phyloP scores from a whole-genome alignment of 2,329 filamentous ascomycete genomes.

The Lachnellula cervina region DNA sequence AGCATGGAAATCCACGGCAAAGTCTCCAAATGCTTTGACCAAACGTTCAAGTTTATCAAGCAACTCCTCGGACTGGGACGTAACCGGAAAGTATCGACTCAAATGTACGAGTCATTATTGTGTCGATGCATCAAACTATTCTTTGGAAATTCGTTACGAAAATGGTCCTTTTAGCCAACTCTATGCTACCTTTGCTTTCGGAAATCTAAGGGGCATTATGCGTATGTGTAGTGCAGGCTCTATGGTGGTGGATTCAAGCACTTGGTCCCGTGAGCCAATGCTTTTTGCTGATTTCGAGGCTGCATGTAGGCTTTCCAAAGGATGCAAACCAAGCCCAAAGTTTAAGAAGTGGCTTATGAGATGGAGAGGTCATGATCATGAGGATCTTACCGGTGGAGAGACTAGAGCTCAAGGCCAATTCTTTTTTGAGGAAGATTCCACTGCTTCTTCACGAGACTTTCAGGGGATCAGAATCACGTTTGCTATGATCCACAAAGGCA shows the following conservation, averaged over 20 bases:
- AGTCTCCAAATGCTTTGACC: neutral
- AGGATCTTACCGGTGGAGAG: neutral
- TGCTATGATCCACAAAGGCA: neutral
- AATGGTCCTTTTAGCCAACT: neutral
- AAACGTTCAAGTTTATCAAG: neutral
- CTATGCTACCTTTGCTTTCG: conserved; percentile 5
- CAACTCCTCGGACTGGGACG: neutral
- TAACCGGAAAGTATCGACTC: neutral
- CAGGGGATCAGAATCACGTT: neutral
- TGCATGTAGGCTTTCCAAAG: neutral
- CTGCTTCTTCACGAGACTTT: neutral
- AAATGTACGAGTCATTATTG: neutral
- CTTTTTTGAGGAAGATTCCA: neutral
- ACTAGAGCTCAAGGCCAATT: neutral
- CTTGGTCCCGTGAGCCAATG: neutral
- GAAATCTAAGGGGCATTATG: conserved; percentile 5
- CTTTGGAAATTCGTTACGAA: neutral
- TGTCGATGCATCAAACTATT: neutral
- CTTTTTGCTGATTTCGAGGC: neutral
- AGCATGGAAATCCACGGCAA: neutral
- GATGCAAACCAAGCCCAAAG: neutral
- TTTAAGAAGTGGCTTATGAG: neutral
- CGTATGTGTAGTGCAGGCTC: neutral
- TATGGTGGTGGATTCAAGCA: neutral
- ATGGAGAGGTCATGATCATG: neutral